Evolutionary conservation across 257 asterid species (phyloP).

Genomic region (Scutellaria barbata): DNA sequence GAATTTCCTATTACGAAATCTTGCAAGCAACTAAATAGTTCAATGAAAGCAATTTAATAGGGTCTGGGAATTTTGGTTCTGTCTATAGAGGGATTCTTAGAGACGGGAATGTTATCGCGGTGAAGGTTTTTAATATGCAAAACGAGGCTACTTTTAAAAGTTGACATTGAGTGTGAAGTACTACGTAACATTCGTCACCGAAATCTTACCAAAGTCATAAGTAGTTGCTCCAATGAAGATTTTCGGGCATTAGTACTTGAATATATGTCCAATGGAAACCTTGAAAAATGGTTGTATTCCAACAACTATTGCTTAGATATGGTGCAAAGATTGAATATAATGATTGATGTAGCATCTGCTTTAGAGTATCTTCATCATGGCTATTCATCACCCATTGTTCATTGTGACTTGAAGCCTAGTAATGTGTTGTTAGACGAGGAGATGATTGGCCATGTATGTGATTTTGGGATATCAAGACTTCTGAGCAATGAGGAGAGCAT

Average conservation of each 20-base stretch:
- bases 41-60: constrained; percentile 35
- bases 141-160: constrained; percentile 26
- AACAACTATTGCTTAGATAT: constrained; percentile 14
- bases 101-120: constrained; percentile 28
- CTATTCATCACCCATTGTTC: constrained; percentile 15
- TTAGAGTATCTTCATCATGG: constrained; percentile 34
- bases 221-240: constrained; percentile 41
- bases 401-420: constrained; percentile 37
- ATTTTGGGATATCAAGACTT: constrained; percentile 35
- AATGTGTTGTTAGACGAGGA: constrained; percentile 30
- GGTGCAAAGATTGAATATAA: constrained; percentile 20
- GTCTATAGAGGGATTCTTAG: constrained; percentile 28
- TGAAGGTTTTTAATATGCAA: constrained; percentile 36
- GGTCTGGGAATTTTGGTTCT: constrained; percentile 36
- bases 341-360: constrained; percentile 31
- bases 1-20: constrained; percentile 39
- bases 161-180: constrained; percentile 34
- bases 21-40: constrained; percentile 28
- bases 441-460: constrained; percentile 28
- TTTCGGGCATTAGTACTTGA: constrained; percentile 45
- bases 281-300: constrained; percentile 41
- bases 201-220: constrained; percentile 42
- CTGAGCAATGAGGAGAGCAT: constrained; percentile 18
- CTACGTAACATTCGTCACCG: constrained; percentile 38
- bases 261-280: constrained; percentile 47